Evolutionary conservation across 2,329 filamentous ascomycete genomes (phyloP).

Genomic region (Paracamarosporium sp.): DNA sequence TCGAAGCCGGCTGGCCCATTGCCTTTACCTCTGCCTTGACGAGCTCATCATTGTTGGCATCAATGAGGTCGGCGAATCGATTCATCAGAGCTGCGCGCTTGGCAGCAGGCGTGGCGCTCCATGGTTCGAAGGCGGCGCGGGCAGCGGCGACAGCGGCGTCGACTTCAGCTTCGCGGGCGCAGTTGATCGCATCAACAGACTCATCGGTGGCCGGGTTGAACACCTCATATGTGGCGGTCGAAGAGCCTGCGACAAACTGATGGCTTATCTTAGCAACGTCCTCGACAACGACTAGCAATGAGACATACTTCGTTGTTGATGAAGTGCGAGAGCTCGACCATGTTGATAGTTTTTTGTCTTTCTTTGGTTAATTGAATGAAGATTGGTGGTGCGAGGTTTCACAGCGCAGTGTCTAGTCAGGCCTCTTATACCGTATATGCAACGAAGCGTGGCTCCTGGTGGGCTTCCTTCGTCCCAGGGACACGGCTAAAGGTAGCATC

Average conservation of each 20-base stretch:
- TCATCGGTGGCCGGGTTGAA: conserved; percentile 33
- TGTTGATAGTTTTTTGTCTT: conserved; percentile 3
- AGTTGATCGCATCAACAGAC: conserved; percentile 29
- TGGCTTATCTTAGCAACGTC: not conserved
- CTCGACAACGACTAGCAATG: not conserved
- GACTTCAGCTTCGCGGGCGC: conserved; percentile 30
- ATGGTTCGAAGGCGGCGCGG: conserved; percentile 27
- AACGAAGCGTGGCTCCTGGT: not conserved
- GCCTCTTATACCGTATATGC: not conserved
- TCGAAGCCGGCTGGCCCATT: conserved; percentile 24
- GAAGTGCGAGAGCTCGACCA: conserved; percentile 28
- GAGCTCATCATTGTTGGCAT: conserved; percentile 19
- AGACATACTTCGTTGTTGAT: conserved; percentile 37
- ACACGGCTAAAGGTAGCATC: not conserved
- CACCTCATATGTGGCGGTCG: conserved; percentile 26
- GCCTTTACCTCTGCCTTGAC: conserved; percentile 19
- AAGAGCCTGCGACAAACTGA: conserved; percentile 31
- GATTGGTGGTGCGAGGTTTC: not conserved
- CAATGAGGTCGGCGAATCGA: conserved; percentile 29
- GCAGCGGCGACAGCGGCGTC: conserved; percentile 34
- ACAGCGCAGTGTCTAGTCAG: not conserved
- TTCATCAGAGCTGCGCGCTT: conserved; percentile 31
- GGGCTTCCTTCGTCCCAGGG: not conserved
- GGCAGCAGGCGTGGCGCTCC: conserved; percentile 26
- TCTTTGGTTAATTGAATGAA: not conserved